These are phyloP conservation scores for Taiwanofungus camphoratus DNA, from an alignment of 1,284 basidiomycete species.

Conservation along the genomic window DNA sequence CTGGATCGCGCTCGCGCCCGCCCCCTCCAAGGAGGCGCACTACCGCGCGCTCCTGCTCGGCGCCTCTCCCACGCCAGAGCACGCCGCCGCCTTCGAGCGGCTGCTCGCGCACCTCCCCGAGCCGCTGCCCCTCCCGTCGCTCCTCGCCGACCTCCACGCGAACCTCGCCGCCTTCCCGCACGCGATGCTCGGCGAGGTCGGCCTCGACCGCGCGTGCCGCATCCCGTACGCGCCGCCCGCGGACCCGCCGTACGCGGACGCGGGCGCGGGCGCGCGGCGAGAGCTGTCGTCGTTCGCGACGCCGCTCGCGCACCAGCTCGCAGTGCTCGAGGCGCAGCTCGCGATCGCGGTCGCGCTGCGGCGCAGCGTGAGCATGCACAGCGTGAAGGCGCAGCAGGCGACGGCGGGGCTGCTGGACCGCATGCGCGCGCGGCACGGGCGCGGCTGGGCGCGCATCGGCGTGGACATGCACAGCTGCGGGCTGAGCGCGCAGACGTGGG, in stretches of 20 bases:
- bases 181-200: constrained; percentile 82
- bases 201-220: constrained; percentile 69
- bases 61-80: constrained; percentile 17
- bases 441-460: constrained; percentile 53
- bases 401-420: constrained; percentile 56
- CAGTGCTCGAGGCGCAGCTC: constrained; percentile 70
- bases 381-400: constrained; percentile 63
- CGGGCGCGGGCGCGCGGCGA: constrained; percentile 27
- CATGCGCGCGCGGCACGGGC: constrained; percentile 46
- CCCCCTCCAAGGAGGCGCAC: constrained; percentile 53
- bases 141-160: constrained; percentile 48
- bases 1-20: constrained; percentile 45
- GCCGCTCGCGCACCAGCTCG: constrained; percentile 68
- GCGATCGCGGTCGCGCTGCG: constrained; percentile 67
- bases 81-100: constrained; percentile 38
- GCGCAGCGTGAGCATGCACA: constrained; percentile 74
- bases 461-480: constrained; percentile 79
- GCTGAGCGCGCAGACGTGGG: constrained; percentile 63
- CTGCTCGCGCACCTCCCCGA: constrained; percentile 57
- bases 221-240: constrained; percentile 50
- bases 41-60: constrained; percentile 56
- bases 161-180: constrained; percentile 53
- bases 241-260: constrained; percentile 19
- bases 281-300: constrained; percentile 63
- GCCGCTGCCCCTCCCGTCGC: constrained; percentile 46